phyloP scores from a whole-genome alignment of 106 monocot species.

The Acorus gramineus region DNA sequence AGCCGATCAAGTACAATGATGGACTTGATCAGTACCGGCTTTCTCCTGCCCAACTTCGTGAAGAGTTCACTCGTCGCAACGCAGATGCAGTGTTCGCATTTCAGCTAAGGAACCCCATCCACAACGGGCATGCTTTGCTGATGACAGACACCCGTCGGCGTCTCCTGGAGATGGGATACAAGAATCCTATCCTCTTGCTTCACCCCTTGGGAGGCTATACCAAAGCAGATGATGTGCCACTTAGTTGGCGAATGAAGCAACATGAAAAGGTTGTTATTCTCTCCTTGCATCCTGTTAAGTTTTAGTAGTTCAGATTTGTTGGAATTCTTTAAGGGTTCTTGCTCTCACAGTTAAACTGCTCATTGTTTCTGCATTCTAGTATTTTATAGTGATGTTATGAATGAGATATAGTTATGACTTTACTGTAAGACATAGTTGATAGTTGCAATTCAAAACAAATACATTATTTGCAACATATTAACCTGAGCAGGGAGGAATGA shows the following conservation, averaged over 20 bases:
- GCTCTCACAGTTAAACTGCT: not conserved
- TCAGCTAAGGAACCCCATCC: constrained; percentile 89
- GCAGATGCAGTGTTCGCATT: constrained; percentile 96
- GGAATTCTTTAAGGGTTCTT: not conserved
- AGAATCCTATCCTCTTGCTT: constrained; percentile 74
- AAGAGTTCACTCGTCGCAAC: constrained; percentile 68
- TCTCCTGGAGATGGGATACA: constrained; percentile 84
- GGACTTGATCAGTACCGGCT: constrained; percentile 78
- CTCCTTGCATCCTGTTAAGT: not conserved
- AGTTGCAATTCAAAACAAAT: no score
- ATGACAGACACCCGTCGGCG: constrained; percentile 83
- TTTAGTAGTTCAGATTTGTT: no score
- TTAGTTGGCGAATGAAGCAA: constrained; percentile 92
- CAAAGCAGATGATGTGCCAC: constrained; percentile 95
- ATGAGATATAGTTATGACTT: no score
- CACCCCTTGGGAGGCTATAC: constrained; percentile 89
- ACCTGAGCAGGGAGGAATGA: no score
- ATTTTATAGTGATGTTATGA: no score
- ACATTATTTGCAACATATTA: no score
- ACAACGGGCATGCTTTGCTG: constrained; percentile 89
- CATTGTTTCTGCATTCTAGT: not conserved
- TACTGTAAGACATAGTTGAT: no score
- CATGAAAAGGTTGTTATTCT: constrained; percentile 63
- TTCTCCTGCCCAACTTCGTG: constrained; percentile 74
- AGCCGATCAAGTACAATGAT: constrained; percentile 89